A percentile compares a stretch with the other conserved stretches of the same genome.
These are phyloP conservation scores for Annulohypoxylon bovei DNA, from an alignment of 495 filamentous ascomycete genomes.

Conservation along the genomic window DNA sequence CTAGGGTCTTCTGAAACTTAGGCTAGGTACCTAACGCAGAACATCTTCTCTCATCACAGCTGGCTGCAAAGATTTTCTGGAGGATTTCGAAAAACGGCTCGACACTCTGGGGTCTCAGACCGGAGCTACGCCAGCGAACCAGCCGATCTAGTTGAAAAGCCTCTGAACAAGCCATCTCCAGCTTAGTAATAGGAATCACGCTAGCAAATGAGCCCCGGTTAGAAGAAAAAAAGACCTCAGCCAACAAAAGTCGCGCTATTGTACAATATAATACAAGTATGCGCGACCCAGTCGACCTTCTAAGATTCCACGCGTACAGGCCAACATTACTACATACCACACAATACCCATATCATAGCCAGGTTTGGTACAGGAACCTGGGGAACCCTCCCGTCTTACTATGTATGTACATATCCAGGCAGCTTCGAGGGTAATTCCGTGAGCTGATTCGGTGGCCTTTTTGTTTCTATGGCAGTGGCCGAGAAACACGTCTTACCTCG, in stretches of 20 bases:
- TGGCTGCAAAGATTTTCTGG: conserved; percentile 17
- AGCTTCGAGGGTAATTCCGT: conserved; percentile 18
- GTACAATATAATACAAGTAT: conserved; percentile 1
- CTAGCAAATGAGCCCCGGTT: conserved; percentile 14
- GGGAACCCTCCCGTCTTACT: conserved; percentile 25
- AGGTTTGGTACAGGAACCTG: conserved; percentile 24
- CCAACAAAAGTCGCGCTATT: conserved; percentile 16
- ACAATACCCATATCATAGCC: conserved; percentile 2
- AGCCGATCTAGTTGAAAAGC: conserved; percentile 3
- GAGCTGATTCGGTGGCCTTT: conserved; percentile 19
- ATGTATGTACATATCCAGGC: no score
- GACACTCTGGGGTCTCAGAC: conserved; percentile 33
- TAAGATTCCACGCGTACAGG: conserved; percentile 29
- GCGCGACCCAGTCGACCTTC: conserved; percentile 25
- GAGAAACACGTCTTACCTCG: not conserved
- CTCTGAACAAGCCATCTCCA: not conserved
- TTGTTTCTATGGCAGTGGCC: conserved; percentile 9
- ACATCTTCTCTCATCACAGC: conserved; percentile 16
- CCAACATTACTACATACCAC: not conserved
- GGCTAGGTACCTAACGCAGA: conserved; percentile 18
- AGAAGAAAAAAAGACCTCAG: conserved; percentile 11
- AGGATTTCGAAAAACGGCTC: conserved; percentile 32
- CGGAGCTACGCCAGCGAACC: conserved; percentile 19
- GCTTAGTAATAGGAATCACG: conserved; percentile 3
- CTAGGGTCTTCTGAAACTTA: conserved; percentile 40